Evolutionary conservation across 176 grass and related monocot genomes (phyloP), one percentile per base, ranked within the genome.

Genomic region (Oryza meyeriana): DNA sequence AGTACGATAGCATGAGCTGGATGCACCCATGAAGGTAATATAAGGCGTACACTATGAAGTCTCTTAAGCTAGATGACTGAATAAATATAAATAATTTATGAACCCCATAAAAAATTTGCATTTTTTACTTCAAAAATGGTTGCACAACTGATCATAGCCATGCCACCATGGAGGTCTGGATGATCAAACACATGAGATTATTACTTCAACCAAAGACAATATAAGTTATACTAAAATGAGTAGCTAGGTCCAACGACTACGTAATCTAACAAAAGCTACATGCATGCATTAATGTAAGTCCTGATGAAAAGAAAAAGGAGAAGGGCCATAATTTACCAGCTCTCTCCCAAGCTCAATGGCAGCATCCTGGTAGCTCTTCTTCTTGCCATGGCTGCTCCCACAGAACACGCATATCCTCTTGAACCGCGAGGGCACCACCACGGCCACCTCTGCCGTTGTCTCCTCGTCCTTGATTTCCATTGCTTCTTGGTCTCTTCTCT

Each of bases 341-440:
- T 84, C 87, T 5, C 74, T 74, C 18, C 87, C 87, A 36, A 88
- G 87, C 27, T 88, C 87, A 79, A 84, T 48, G 42, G 87, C 87
- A 62, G 81, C 81, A 68, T 88, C 86, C 42, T 88, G 86, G 75
- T 88, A 88, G 81, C 58, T 84, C 75, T 59, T 74, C 80, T 88
- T 88, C 86, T 84, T 88, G 67, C 86, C 86, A 41, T 75, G 81
- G 86, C 86, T 88, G 68, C 86, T 88, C 9, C 86, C 81, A 14
- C 86, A 88, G 45, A 88, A 88, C 52, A 88, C 86, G 17, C 86
- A 88, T 39, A 88, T 74, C 81, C 81, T 88, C 69, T 62, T 80
- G 75, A 88, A 88, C 66, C 86, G 64, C 64, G 79, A 83, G 2
- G 42, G 61, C 25, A 32, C 20, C 58, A 40, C 55, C 64, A 64